Evolutionary conservation across 2,329 filamentous ascomycete genomes (phyloP).

Genomic region (Leptographium lundbergii): DNA sequence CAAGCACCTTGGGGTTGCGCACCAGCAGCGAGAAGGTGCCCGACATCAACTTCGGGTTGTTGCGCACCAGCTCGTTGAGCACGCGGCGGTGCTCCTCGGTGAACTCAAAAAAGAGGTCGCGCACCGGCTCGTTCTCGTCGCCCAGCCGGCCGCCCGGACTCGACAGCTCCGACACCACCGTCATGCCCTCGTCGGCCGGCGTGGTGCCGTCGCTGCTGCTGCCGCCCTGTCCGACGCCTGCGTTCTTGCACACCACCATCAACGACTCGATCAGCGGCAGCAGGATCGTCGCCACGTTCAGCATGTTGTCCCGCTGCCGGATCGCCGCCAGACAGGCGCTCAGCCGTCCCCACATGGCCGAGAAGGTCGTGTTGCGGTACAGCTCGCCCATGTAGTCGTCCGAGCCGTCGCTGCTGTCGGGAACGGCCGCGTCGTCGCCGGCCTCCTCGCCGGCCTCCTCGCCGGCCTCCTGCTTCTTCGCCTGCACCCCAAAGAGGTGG

Average conservation of each 20-base stretch:
- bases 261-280: slow-evolving; percentile 88
- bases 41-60: slow-evolving; percentile 97
- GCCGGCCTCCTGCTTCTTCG: slow-evolving; percentile 36
- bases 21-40: slow-evolving; percentile 92
- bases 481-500: slow-evolving; percentile 82
- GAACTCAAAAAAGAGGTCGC: slow-evolving; percentile 83
- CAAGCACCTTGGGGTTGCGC: slow-evolving; percentile 96
- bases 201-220: slow-evolving; percentile 17
- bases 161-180: not conserved
- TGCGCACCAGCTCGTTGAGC: slow-evolving; percentile 90
- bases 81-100: slow-evolving; percentile 97
- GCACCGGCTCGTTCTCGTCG: slow-evolving; percentile 54
- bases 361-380: slow-evolving; percentile 85
- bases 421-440: slow-evolving; percentile 7
- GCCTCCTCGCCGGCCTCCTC: not conserved
- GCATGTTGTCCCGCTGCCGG: slow-evolving; percentile 83
- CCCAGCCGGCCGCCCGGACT: not conserved
- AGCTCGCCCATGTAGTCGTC: slow-evolving; percentile 76
- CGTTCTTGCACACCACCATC: slow-evolving; percentile 98
- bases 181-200: not conserved
- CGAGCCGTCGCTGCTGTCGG: slow-evolving; percentile 59
- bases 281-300: slow-evolving; percentile 93
- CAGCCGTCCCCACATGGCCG: slow-evolving; percentile 80
- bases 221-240: not conserved
- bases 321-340: slow-evolving; percentile 83